These are phyloP conservation scores for Apiospora kogelbergensis DNA, from an alignment of 2,329 filamentous ascomycete species.

Conservation along the genomic window DNA sequence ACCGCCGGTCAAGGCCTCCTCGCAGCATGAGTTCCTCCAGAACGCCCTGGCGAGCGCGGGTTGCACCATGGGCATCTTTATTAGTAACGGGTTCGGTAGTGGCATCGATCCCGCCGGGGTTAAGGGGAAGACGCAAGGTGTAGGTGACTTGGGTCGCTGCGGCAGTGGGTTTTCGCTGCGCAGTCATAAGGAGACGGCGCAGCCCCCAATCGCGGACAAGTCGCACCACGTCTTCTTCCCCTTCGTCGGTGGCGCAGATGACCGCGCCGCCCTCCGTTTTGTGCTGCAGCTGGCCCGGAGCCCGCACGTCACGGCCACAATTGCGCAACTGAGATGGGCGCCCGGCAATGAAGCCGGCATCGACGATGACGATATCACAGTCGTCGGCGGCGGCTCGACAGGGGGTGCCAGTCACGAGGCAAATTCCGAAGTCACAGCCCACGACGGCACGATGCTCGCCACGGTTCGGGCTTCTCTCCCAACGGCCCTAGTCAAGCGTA, in stretches of 20 bases:
- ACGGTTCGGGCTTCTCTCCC: slow-evolving; percentile 34
- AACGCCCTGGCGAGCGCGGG: slow-evolving; percentile 61
- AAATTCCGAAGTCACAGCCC: slow-evolving; percentile 32
- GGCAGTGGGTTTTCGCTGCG: slow-evolving; percentile 59
- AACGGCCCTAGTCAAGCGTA: slow-evolving; percentile 30
- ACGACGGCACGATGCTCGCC: slow-evolving; percentile 36
- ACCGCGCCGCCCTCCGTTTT: slow-evolving; percentile 74
- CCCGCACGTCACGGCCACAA: slow-evolving; percentile 73
- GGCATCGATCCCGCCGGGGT: slow-evolving; percentile 29
- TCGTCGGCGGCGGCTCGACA: slow-evolving; percentile 20
- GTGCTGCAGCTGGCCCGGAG: slow-evolving; percentile 84
- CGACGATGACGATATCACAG: slow-evolving; percentile 26
- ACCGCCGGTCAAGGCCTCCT: slow-evolving; percentile 35
- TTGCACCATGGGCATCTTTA: slow-evolving; percentile 74
- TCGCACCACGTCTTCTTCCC: slow-evolving; percentile 71
- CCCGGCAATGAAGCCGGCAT: slow-evolving; percentile 5
- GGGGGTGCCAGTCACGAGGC: slow-evolving; percentile 23
- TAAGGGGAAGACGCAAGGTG: slow-evolving; percentile 17
- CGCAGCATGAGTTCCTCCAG: slow-evolving; percentile 74
- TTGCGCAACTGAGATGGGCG: slow-evolving; percentile 57
- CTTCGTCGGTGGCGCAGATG: slow-evolving; percentile 83
- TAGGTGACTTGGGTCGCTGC: slow-evolving; percentile 43
- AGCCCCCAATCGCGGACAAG: slow-evolving; percentile 63
- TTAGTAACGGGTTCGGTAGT: slow-evolving; percentile 60
- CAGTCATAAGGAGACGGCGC: slow-evolving; percentile 55